Evolutionary conservation across 306 rosid genomes (phyloP), one percentile per base, ranked within the genome.

Genomic region (Quercus agrifolia): DNA sequence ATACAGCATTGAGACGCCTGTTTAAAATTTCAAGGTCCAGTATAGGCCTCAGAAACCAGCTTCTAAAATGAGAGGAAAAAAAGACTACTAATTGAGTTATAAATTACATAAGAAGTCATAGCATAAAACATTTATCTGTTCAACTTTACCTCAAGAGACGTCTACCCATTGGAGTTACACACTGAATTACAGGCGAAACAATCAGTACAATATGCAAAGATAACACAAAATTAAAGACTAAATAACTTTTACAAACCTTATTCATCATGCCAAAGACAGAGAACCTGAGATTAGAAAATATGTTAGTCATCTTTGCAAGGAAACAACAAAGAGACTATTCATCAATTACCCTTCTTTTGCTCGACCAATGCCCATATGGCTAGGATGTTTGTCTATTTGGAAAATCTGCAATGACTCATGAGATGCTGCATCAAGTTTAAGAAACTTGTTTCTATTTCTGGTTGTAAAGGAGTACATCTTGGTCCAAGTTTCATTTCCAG

Each of bases 281-380:
- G 88, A 95, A 95, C 92, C 98, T 95, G 92, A 81, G 73, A 71
- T 73, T 59, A 73, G 73, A 78, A 79, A 76, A 73, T 73, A 73
- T n/a, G 63, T 66, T 67, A 73, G 20, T 81, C 84, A 73, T 58
- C 59, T 18, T 73, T 30, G 21, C 56, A 71, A 78, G 74, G 69
- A 77, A 59, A 82, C 61, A 62, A 33, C 77, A 35, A 23, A 70
- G 46, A 54, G 78, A 70, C 55, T 66, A 74, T 76, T 83, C 71
- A 81, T 71, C n/a, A 77, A 79, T 62, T 85, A 94, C 99, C 98
- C 99, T 88, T 95, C 99, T 89, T 95, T 95, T 70, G 98, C 92
- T 86, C 97, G 87, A 73, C 99, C 99, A 79, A 95, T 95, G 85
- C 99, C 99, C 99, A 95, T 95, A 80, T 92, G 93, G 90, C 99